Conservation (phyloP, 768 basidiomycete genomes). For the Imleria badia region DNA sequence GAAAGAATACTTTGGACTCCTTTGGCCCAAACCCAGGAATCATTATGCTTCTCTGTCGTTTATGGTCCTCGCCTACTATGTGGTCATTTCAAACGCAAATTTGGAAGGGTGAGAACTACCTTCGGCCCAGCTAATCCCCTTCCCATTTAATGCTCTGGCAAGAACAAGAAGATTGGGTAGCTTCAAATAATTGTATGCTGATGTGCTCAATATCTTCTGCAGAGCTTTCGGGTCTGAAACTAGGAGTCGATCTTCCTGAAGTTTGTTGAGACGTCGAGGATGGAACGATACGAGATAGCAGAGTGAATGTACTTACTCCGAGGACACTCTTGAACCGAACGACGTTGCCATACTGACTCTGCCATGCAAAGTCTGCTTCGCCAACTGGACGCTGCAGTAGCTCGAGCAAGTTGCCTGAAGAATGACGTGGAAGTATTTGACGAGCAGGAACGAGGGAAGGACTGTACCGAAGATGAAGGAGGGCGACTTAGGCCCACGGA, state of each 20-base stretch:
- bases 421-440: conserved; percentile 12
- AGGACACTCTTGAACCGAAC: conserved; percentile 24
- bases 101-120: conserved; percentile 22
- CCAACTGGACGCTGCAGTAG: conserved; percentile 24
- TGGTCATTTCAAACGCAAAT: conserved; percentile 11
- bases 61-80: conserved; percentile 41
- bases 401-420: conserved; percentile 26
- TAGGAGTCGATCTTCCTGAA: conserved; percentile 45
- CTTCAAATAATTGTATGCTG: conserved; percentile 43
- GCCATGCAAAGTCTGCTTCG: conserved; percentile 32
- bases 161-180: conserved; percentile 20
- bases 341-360: conserved; percentile 26
- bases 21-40: conserved; percentile 53
- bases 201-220: conserved; percentile 38
- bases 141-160: conserved; percentile 23
- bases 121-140: conserved; percentile 39
- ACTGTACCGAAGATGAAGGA: conserved; percentile 15
- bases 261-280: not conserved
- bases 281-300: not conserved
- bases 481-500: conserved; percentile 17
- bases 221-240: conserved; percentile 48
- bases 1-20: conserved; percentile 49
- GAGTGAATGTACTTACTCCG: conserved; percentile 12
- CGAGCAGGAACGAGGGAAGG: not conserved
- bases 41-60: conserved; percentile 52